Conservation (phyloP, 2,329 filamentous ascomycete species). For the Teratosphaeria zuluensis region DNA sequence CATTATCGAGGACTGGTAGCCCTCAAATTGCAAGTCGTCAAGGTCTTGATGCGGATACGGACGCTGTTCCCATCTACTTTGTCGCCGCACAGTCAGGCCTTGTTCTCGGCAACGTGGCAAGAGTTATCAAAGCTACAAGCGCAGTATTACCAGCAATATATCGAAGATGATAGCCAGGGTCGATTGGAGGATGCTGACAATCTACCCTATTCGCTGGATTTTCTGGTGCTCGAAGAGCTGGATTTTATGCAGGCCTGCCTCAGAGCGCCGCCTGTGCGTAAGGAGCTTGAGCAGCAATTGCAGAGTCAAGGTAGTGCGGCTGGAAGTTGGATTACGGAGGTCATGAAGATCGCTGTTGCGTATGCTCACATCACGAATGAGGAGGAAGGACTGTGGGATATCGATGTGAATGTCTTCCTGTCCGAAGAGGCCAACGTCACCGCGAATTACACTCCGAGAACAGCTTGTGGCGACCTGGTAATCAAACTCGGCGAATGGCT, state of each 20-base stretch:
- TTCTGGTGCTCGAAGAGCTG: conserved; percentile 84
- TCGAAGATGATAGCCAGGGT: conserved; percentile 75
- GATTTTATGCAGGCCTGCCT: conserved; percentile 91
- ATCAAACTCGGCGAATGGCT: conserved; percentile 93
- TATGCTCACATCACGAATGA: conserved; percentile 88
- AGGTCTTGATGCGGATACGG: conserved; percentile 78
- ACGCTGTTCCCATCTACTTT: conserved; percentile 73
- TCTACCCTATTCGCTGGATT: conserved; percentile 90
- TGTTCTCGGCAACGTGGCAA: conserved; percentile 84
- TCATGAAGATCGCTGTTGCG: conserved; percentile 73
- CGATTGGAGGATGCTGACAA: conserved; percentile 82
- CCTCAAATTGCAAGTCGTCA: conserved; percentile 88
- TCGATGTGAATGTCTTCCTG: conserved; percentile 90
- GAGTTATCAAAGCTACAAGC: conserved; percentile 67
- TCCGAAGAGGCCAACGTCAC: conserved; percentile 92
- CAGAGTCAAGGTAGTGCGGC: conserved; percentile 47
- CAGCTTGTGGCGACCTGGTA: conserved; percentile 81
- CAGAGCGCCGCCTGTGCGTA: conserved; percentile 75
- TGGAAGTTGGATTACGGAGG: conserved; percentile 73
- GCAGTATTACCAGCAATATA: conserved; percentile 73
- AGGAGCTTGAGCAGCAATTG: conserved; percentile 77
- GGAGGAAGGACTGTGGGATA: conserved; percentile 91
- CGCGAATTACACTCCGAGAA: conserved; percentile 90
- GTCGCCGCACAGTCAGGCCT: conserved; percentile 66
- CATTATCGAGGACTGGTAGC: conserved; percentile 73